Percentiles rank a stretch among this genome's conserved stretches.
phyloP scores from a whole-genome alignment of 1,284 basidiomycete genomes.

The Mycena sp. region DNA sequence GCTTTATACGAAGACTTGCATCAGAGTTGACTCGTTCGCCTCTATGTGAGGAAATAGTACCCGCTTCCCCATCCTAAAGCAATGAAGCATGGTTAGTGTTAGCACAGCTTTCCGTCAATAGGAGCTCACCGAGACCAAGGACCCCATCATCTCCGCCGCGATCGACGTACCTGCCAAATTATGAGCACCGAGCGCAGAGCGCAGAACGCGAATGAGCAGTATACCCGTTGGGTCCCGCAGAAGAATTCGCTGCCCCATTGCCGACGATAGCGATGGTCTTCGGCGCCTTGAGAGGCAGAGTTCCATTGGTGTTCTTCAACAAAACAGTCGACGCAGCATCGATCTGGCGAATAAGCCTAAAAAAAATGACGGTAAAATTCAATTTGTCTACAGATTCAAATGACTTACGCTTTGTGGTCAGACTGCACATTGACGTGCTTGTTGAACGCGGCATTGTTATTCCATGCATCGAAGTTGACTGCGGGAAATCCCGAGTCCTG shows the following conservation, averaged over 20 bases:
- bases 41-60: conserved; percentile 24
- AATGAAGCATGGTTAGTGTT: too few species aligned
- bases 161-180: conserved; percentile 52
- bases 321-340: conserved; percentile 78
- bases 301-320: conserved; percentile 74
- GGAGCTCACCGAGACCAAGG: conserved; percentile 60
- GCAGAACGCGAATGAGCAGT: not conserved
- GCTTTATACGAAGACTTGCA: conserved; percentile 38
- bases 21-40: too few species aligned
- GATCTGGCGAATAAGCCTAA: conserved; percentile 66
- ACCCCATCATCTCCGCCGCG: conserved; percentile 59
- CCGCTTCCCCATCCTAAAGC: conserved; percentile 71
- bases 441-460: conserved; percentile 52
- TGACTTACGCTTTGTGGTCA: conserved; percentile 63
- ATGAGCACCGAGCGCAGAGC: not conserved
- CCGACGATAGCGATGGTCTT: conserved; percentile 46
- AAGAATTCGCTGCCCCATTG: conserved; percentile 59
- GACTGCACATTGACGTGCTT: conserved; percentile 70
- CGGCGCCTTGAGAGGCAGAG: conserved; percentile 61
- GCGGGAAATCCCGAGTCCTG: conserved; percentile 69
- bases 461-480: conserved; percentile 62
- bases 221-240: conserved; percentile 20
- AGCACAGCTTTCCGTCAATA: conserved; percentile 19
- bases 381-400: not conserved
- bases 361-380: not conserved